A percentile compares a stretch with the other conserved stretches of the same genome.
These are phyloP conservation scores for Hyaloscypha finlandica DNA, from an alignment of 495 filamentous ascomycete genomes.

Conservation along the genomic window DNA sequence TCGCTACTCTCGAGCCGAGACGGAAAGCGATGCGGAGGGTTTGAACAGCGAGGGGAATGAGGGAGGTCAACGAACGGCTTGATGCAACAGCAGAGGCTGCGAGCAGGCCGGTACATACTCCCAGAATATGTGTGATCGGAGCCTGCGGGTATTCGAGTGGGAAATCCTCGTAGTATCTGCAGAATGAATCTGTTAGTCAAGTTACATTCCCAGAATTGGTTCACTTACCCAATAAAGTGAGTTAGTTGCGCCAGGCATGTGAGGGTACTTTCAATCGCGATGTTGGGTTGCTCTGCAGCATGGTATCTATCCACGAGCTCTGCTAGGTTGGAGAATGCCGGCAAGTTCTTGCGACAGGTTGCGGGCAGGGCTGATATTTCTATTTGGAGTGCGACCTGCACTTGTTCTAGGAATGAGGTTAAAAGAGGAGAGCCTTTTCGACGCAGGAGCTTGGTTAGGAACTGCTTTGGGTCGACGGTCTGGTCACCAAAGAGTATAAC, in stretches of 20 bases:
- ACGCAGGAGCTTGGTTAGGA: constrained; percentile 58
- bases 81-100: constrained; percentile 72
- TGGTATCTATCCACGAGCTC: constrained; percentile 73
- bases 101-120: constrained; percentile 75
- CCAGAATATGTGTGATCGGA: constrained; percentile 53
- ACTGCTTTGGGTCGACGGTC: constrained; percentile 69
- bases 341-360: constrained; percentile 60
- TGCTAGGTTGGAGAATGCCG: constrained; percentile 67
- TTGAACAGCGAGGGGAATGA: constrained; percentile 66
- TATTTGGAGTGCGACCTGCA: constrained; percentile 60
- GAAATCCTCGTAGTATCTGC: constrained; percentile 48
- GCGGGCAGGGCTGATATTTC: constrained; percentile 63
- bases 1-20: constrained; percentile 63
- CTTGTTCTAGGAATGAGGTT: constrained; percentile 64
- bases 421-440: constrained; percentile 63
- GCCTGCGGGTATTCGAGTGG: constrained; percentile 46
- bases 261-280: constrained; percentile 66
- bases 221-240: constrained; percentile 73
- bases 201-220: not conserved
- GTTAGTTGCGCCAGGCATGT: constrained; percentile 71
- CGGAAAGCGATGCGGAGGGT: constrained; percentile 58
- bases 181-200: not conserved
- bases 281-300: constrained; percentile 55
- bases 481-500: constrained; percentile 72
- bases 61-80: constrained; percentile 63